A percentile compares a stretch with the other conserved stretches of the same genome.
phyloP scores from a whole-genome alignment of 768 basidiomycete genomes.

The Leccinum disarticulatum region DNA sequence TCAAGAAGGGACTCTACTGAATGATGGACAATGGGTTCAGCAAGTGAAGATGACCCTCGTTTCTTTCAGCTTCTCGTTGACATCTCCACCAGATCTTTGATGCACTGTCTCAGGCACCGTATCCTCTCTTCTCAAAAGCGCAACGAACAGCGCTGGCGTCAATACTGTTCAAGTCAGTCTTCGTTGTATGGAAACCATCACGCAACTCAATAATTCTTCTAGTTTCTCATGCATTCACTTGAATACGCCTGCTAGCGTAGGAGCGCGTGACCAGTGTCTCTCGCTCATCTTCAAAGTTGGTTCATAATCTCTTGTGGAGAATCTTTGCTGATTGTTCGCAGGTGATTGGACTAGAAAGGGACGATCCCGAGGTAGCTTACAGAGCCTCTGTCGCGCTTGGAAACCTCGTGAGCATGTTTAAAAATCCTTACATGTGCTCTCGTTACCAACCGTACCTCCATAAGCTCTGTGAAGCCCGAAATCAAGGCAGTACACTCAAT shows the following conservation, averaged over 20 bases:
- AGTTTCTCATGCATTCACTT: constrained; percentile 67
- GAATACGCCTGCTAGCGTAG: constrained; percentile 39
- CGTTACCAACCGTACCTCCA: background rate
- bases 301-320: background rate
- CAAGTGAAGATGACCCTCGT: constrained; percentile 39
- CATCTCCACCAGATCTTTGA: constrained; percentile 52
- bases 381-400: constrained; percentile 72
- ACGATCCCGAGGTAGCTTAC: constrained; percentile 70
- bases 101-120: constrained; percentile 49
- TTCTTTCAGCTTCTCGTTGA: constrained; percentile 8
- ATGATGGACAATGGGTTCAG: constrained; percentile 49
- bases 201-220: constrained; percentile 2
- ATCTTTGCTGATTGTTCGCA: constrained; percentile 13
- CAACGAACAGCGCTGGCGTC: constrained; percentile 81
- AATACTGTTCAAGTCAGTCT: constrained; percentile 81
- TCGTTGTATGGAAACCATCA: background rate
- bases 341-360: constrained; percentile 40
- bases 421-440: background rate
- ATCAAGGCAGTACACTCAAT: constrained; percentile 35
- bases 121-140: constrained; percentile 58
- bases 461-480: constrained; percentile 52
- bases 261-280: constrained; percentile 43
- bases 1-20: constrained; percentile 48
- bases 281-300: constrained; percentile 47
- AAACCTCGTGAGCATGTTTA: constrained; percentile 53